phyloP scores from a whole-genome alignment of 208 protist genomes.

The Wallacemonas sp. region DNA sequence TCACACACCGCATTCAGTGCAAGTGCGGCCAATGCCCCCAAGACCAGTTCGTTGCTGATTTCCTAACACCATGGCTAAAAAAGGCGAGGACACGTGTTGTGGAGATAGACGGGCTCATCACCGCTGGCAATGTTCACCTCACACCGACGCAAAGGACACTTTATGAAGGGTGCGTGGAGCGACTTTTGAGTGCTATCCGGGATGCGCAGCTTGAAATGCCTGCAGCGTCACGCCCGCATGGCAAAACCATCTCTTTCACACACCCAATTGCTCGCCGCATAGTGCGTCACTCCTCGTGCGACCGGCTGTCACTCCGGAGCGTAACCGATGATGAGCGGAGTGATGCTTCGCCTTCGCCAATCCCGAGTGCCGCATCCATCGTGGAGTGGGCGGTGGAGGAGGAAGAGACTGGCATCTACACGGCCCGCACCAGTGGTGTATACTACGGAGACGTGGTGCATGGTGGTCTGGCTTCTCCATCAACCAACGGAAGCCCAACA shows the following conservation, averaged over 20 bases:
- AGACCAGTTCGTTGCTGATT: conserved; percentile 19
- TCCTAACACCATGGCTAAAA: conserved; percentile 34
- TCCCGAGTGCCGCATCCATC: background rate
- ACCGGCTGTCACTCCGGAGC: conserved; percentile 40
- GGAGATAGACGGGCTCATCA: background rate
- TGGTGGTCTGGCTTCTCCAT: background rate
- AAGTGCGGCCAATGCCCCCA: conserved; percentile 36
- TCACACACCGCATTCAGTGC: conserved; percentile 40
- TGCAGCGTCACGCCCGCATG: background rate
- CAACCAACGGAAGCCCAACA: background rate
- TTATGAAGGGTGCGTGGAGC: conserved; percentile 25
- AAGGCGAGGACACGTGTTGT: conserved; percentile 19
- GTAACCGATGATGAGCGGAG: conserved; percentile 26
- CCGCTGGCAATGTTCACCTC: conserved; percentile 7
- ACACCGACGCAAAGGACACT: conserved; percentile 19
- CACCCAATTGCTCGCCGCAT: conserved; percentile 40
- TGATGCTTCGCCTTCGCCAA: conserved; percentile 12
- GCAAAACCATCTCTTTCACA: conserved; percentile 43
- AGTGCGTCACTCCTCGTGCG: conserved; percentile 33
- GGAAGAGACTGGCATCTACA: conserved; percentile 7
- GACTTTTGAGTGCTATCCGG: conserved; percentile 32
- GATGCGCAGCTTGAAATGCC: conserved; percentile 36
- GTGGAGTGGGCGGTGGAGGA: background rate
- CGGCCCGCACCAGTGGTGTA: conserved; percentile 46
- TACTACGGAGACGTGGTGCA: conserved; percentile 50